These are phyloP conservation scores for Annona squamosa DNA, from an alignment of 164 flowering plant species.

Conservation along the genomic window DNA sequence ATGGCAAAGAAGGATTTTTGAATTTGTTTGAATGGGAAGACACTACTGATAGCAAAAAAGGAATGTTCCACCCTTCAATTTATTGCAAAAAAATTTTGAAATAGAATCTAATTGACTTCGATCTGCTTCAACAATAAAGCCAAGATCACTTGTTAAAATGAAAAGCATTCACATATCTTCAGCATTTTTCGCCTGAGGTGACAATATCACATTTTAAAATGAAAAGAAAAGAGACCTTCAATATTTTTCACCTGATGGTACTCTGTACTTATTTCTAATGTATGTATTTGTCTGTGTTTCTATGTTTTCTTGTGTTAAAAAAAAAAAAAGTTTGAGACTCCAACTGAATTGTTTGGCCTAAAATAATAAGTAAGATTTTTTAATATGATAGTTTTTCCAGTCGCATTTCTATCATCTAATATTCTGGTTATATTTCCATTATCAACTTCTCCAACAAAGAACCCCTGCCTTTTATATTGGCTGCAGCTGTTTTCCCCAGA, in stretches of 20 bases:
- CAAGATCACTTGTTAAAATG: too few relatives aligned
- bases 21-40: not conserved
- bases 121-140: not conserved
- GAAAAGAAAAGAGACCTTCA: too few relatives aligned
- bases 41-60: not conserved
- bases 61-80: not conserved
- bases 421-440: not conserved
- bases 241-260: too few relatives aligned
- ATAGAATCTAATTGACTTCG: not conserved
- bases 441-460: not conserved
- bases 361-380: not conserved
- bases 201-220: too few relatives aligned
- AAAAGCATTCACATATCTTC: too few relatives aligned
- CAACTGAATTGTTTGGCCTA: not conserved
- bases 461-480: not conserved
- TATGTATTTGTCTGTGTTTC: not conserved
- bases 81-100: not conserved
- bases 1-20: not conserved
- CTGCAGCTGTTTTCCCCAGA: conserved; percentile 68
- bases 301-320: not conserved
- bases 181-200: too few relatives aligned
- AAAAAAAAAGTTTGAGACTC: not conserved
- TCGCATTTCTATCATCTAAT: not conserved
- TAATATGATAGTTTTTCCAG: not conserved
- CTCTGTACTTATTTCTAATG: not conserved